Base-by-base conservation (phyloP, 345 rosid species). In the Populus euphratica region DNA sequence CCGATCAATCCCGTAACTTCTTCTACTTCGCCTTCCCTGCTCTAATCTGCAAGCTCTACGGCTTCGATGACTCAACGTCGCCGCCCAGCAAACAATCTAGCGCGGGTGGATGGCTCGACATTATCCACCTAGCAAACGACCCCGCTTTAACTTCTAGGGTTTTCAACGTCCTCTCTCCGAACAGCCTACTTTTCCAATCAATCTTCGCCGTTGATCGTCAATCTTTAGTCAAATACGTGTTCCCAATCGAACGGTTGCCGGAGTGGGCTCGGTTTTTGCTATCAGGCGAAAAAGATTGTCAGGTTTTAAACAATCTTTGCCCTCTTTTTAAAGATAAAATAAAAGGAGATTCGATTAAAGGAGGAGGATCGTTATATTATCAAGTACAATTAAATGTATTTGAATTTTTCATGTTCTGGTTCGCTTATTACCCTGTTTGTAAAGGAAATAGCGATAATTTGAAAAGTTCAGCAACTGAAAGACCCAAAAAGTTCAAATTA, bases 191-290 rank as follows among this genome's bases (percentile, higher is more conserved):
- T 47, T 47, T 47, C 50, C 50, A 14, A 13, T 47, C 50, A 47
- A 14, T 47, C 50, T 47, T 47, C 50, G 50, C 50, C 50, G 50
- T 47, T 47, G 50, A 47, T 47, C 50, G 50, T 47, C 50, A 47
- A 4, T 47, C 16, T 47, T 14, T 14, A 47, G 50, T 47, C 17
- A 47, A 47, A 13, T 47, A 47, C 85, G 90, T 90, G 52, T 94
- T 94, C 85, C 98, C 98, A 0, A 77, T 73, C 12, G 98, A 94
- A 72, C 89, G 98, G 50, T 76, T 94, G 23, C 98, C 98, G 6
- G 89, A 87, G 74, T 91, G 96, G 92, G 83, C 89, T 35, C 86
- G 91, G 44, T 85, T 85, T 73, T 72, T 91, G 87, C 81, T 94
- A 71, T 85, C 89, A 0, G 80, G 78, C 35, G 91, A 84, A 67